These are phyloP conservation scores for Sphaerosporella brunnea DNA, from an alignment of 495 filamentous ascomycete species.

Conservation along the genomic window DNA sequence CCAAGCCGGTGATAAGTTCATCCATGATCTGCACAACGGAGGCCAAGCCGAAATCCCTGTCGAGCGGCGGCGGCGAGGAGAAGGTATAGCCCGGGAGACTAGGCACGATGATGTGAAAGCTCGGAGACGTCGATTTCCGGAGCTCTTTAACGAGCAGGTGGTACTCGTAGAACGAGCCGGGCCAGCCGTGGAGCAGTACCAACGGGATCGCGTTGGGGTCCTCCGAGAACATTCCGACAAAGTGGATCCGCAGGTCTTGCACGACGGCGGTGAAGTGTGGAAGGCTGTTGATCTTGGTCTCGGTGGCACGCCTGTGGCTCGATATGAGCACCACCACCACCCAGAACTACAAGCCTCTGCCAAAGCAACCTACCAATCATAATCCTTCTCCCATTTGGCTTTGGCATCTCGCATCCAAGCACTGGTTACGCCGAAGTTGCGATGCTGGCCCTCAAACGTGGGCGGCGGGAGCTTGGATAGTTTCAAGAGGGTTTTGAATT, in stretches of 20 bases:
- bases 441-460: slow-evolving; percentile 35
- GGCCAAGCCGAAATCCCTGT: slow-evolving; percentile 31
- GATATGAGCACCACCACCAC: too few relatives aligned
- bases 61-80: slow-evolving; percentile 35
- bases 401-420: slow-evolving; percentile 41
- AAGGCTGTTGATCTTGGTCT: slow-evolving; percentile 42
- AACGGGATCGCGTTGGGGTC: slow-evolving; percentile 43
- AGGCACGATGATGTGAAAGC: slow-evolving; percentile 50
- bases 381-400: slow-evolving; percentile 26
- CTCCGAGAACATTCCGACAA: slow-evolving; percentile 43
- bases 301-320: slow-evolving; percentile 31
- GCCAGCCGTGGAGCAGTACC: slow-evolving; percentile 44
- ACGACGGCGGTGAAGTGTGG: slow-evolving; percentile 43
- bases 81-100: slow-evolving; percentile 46
- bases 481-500: slow-evolving; percentile 34
- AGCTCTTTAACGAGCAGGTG: slow-evolving; percentile 30
- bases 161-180: slow-evolving; percentile 37
- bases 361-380: slow-evolving; percentile 35
- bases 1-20: slow-evolving; percentile 40
- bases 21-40: slow-evolving; percentile 36
- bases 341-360: too few relatives aligned
- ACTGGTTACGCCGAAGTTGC: slow-evolving; percentile 38
- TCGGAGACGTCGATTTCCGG: slow-evolving; percentile 28
- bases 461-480: slow-evolving; percentile 36
- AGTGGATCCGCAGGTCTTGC: slow-evolving; percentile 36